Conservation (phyloP, 1,139 yeast genomes). For the Trichomonascaceae sp. region DNA sequence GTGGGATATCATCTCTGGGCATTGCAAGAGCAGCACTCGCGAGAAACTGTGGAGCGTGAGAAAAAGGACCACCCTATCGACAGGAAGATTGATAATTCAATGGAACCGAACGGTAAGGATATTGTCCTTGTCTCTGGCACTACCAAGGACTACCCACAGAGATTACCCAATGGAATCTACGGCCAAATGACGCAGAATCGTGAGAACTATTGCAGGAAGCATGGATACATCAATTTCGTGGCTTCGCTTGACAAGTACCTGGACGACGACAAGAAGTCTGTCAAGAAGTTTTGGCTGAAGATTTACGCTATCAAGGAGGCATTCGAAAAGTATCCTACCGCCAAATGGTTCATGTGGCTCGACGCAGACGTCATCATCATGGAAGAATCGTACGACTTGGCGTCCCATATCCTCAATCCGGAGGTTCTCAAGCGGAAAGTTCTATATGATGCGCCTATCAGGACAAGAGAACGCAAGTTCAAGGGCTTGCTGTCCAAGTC, state of each 20-base stretch:
- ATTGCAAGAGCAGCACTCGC: too few relatives aligned
- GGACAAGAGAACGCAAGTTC: conserved; percentile 11
- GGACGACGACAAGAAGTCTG: conserved; percentile 2
- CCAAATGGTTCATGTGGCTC: conserved; percentile 26
- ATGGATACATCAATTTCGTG: conserved; percentile 21
- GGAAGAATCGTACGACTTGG: conserved; percentile 10
- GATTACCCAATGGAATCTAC: conserved; percentile 12
- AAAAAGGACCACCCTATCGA: too few relatives aligned
- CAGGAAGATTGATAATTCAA: too few relatives aligned
- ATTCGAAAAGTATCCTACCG: conserved; percentile 16
- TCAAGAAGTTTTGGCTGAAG: conserved; percentile 21
- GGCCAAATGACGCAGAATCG: conserved; percentile 22
- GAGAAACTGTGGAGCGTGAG: too few relatives aligned
- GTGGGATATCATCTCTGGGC: too few relatives aligned
- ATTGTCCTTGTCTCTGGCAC: conserved; percentile 21
- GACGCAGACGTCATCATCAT: conserved; percentile 15
- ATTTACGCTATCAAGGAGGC: conserved; percentile 19
- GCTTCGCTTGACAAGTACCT: conserved; percentile 16
- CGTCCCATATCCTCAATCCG: conserved; percentile 17
- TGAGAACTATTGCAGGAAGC: conserved; percentile 20
- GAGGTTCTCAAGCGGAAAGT: conserved; percentile 14
- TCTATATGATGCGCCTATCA: conserved; percentile 15
- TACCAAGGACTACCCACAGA: conserved; percentile 14
- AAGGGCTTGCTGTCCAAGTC: conserved; percentile 11
- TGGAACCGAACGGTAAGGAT: conserved; percentile 15